Conservation (phyloP, 2,329 filamentous ascomycete species). For the Curvularia sp. region DNA sequence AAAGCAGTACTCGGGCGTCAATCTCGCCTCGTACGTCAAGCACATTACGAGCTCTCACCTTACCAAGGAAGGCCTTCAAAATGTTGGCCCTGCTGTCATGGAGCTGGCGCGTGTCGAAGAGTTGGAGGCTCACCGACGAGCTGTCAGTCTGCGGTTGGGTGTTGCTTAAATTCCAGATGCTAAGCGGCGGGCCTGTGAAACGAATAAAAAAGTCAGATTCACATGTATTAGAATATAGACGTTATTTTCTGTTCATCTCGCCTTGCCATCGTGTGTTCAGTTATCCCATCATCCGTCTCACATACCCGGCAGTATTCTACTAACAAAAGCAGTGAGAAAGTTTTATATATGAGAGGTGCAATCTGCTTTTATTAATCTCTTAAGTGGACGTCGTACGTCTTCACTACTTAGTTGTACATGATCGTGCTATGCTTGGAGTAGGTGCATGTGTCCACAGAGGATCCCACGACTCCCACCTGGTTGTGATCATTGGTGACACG, state of each 20-base stretch:
- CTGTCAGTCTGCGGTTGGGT: constrained; percentile 69
- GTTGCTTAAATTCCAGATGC: constrained; percentile 25
- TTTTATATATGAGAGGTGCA: background rate
- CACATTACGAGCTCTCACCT: constrained; percentile 96
- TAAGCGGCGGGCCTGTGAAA: background rate
- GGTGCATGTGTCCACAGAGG: background rate
- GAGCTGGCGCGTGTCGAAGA: constrained; percentile 93
- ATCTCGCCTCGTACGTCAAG: constrained; percentile 94
- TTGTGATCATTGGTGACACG: background rate
- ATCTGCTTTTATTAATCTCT: background rate
- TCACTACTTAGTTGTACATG: constrained; percentile 6
- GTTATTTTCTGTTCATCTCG: background rate
- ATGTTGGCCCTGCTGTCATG: constrained; percentile 91
- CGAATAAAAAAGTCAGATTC: background rate
- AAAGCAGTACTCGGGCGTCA: constrained; percentile 98
- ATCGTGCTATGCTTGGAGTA: background rate
- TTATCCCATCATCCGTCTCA: background rate
- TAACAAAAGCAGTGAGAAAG: background rate
- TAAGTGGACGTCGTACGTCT: background rate
- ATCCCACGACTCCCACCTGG: background rate
- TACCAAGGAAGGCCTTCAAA: constrained; percentile 81
- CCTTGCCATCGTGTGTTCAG: background rate
- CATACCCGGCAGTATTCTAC: background rate
- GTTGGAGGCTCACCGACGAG: constrained; percentile 86
- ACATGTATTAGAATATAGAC: constrained; percentile 2